Evolutionary conservation across 495 filamentous ascomycete genomes (phyloP).

Genomic region (Durotheca rogersii): DNA sequence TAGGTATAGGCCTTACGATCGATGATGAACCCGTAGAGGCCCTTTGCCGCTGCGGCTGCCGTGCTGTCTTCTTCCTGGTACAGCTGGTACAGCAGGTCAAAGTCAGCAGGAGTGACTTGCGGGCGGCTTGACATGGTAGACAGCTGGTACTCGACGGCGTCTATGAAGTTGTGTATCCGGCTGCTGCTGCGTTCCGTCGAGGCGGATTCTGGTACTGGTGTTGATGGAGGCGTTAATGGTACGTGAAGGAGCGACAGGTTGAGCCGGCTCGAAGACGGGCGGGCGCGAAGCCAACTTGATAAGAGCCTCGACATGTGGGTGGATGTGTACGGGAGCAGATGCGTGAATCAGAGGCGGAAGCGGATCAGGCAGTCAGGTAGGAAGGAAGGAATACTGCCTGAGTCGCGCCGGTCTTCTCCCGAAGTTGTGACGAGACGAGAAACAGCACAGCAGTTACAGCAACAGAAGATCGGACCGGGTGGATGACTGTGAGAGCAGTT

Average conservation of each 20-base stretch:
- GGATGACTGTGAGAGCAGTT: too few relatives aligned
- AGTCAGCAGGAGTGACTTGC: constrained; percentile 16
- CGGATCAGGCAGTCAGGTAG: too few relatives aligned
- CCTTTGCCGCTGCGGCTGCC: constrained; percentile 16
- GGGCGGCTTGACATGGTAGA: constrained; percentile 18
- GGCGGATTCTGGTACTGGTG: constrained; percentile 3
- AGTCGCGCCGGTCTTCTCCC: too few relatives aligned
- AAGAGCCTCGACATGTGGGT: too few relatives aligned
- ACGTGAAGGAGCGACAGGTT: too few relatives aligned
- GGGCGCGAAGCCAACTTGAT: neutral
- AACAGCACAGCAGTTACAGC: too few relatives aligned
- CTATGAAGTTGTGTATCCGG: constrained; percentile 12
- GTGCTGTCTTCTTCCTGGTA: constrained; percentile 20
- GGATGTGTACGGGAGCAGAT: neutral
- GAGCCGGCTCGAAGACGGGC: neutral
- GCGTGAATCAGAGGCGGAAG: too few relatives aligned
- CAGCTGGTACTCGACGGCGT: constrained; percentile 9
- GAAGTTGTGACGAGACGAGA: too few relatives aligned
- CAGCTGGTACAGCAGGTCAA: constrained; percentile 25
- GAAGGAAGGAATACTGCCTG: too few relatives aligned
- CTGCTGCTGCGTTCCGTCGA: neutral
- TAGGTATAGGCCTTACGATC: constrained; percentile 17
- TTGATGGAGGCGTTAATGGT: neutral
- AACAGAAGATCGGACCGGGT: too few relatives aligned
- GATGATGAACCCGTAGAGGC: constrained; percentile 24